These are phyloP conservation scores for Spizellomyces punctatus DNA, from an alignment of 192 early-diverging fungal species.

Conservation along the genomic window DNA sequence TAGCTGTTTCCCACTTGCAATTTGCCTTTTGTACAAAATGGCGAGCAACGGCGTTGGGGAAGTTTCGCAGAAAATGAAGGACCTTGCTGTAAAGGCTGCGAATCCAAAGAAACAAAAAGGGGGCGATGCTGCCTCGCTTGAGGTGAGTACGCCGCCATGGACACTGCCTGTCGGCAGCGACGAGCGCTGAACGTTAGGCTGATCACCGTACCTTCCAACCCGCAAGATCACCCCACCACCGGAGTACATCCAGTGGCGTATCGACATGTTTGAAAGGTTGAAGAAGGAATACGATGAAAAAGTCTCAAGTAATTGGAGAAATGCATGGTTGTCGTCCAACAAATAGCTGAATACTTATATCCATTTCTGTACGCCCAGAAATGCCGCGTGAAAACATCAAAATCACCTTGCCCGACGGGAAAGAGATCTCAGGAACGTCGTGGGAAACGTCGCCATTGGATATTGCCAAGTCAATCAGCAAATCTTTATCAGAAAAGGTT, in stretches of 20 bases:
- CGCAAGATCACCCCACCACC: slow-evolving; percentile 64
- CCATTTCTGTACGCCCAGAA: slow-evolving; percentile 19
- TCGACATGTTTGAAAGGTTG: slow-evolving; percentile 78
- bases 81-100: slow-evolving; percentile 5
- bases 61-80: slow-evolving; percentile 17
- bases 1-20: too few relatives aligned
- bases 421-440: slow-evolving; percentile 73
- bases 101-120: slow-evolving; percentile 23
- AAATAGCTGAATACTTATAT: neutral
- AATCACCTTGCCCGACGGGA: slow-evolving; percentile 89
- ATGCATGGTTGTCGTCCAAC: neutral
- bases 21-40: too few relatives aligned
- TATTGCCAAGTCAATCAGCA: slow-evolving; percentile 85
- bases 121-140: neutral
- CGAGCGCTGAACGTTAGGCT: neutral
- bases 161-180: neutral
- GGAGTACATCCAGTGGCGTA: slow-evolving; percentile 77
- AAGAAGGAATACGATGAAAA: slow-evolving; percentile 67
- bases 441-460: slow-evolving; percentile 97
- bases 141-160: neutral
- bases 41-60: neutral
- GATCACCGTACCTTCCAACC: slow-evolving; percentile 12
- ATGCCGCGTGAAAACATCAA: slow-evolving; percentile 51
- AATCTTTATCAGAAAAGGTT: slow-evolving; percentile 85
- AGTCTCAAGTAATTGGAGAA: slow-evolving; percentile 54